Evolutionary conservation across 805 yeast species (phyloP).

Genomic region (Torulaspora franciscae): DNA sequence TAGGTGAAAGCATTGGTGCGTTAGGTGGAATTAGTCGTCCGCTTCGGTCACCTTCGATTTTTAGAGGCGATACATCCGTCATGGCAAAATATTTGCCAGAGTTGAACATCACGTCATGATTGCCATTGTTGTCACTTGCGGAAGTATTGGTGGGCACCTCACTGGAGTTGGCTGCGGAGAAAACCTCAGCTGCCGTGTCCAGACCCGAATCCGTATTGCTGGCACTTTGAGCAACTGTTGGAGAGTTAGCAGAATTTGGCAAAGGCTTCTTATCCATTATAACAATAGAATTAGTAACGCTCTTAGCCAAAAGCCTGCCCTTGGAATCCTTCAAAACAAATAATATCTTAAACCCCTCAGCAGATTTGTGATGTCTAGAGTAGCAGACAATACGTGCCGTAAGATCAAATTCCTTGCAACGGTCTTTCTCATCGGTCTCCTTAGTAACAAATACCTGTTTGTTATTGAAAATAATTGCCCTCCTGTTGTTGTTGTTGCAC

Average conservation of each 20-base stretch:
- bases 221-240: conserved; percentile 6
- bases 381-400: conserved; percentile 86
- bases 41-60: conserved; percentile 4
- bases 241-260: conserved; percentile 9
- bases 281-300: conserved; percentile 69
- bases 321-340: conserved; percentile 59
- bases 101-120: conserved; percentile 3
- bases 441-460: conserved; percentile 66
- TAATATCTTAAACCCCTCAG: conserved; percentile 74
- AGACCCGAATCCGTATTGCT: conserved; percentile 15
- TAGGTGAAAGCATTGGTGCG: conserved; percentile 49
- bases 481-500: conserved; percentile 64
- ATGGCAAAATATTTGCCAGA: conserved; percentile 14
- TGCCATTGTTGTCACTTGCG: conserved; percentile 8
- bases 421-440: conserved; percentile 21
- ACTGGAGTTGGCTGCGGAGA: conserved; percentile 13
- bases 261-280: conserved; percentile 92
- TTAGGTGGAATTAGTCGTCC: conserved; percentile 6
- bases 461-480: conserved; percentile 88
- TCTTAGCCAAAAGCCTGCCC: conserved; percentile 65
- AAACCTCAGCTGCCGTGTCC: conserved; percentile 13
- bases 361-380: conserved; percentile 90
- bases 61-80: conserved; percentile 11
- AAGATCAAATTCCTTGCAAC: conserved; percentile 41
- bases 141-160: conserved; percentile 12